These are phyloP conservation scores for Ogataea nonfermentans DNA, from an alignment of 805 yeast species.

Conservation along the genomic window DNA sequence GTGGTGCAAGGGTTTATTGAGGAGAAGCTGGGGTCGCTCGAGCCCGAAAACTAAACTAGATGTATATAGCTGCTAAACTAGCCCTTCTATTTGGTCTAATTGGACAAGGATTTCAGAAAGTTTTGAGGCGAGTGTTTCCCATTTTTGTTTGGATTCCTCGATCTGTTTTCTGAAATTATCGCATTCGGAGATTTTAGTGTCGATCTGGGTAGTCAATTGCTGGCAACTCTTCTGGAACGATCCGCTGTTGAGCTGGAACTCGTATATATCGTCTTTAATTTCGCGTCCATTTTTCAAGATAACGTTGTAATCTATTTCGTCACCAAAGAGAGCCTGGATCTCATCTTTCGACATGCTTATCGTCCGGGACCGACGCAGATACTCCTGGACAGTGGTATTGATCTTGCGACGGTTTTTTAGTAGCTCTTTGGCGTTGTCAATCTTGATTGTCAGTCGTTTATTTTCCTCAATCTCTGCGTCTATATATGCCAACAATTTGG, in stretches of 20 bases:
- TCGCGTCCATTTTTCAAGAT: slow-evolving; percentile 26
- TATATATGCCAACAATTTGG: slow-evolving; percentile 20
- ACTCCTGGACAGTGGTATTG: slow-evolving; percentile 25
- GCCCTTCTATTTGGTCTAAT: slow-evolving; percentile 4
- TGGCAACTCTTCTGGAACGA: slow-evolving; percentile 22
- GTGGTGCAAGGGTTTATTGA: slow-evolving; percentile 36
- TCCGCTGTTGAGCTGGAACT: slow-evolving; percentile 22
- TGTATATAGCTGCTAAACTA: slow-evolving; percentile 7
- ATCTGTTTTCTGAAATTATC: slow-evolving; percentile 22
- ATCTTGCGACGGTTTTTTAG: slow-evolving; percentile 25
- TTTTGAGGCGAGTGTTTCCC: slow-evolving; percentile 26
- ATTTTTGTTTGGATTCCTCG: slow-evolving; percentile 20
- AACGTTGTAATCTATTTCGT: slow-evolving; percentile 24
- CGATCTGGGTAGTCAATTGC: slow-evolving; percentile 23
- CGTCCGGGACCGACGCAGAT: slow-evolving; percentile 21
- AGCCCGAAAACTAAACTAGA: slow-evolving; percentile 15
- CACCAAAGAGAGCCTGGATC: slow-evolving; percentile 27
- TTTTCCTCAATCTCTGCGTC: slow-evolving; percentile 23
- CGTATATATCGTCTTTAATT: slow-evolving; percentile 21
- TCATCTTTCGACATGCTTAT: slow-evolving; percentile 26
- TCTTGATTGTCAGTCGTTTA: slow-evolving; percentile 18
- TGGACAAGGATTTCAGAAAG: slow-evolving; percentile 15
- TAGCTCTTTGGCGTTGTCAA: slow-evolving; percentile 24
- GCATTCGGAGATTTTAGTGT: slow-evolving; percentile 27
- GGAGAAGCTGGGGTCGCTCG: slow-evolving; percentile 30